phyloP scores from a whole-genome alignment of 495 filamentous ascomycete genomes.

The Geopyxis carbonaria region DNA sequence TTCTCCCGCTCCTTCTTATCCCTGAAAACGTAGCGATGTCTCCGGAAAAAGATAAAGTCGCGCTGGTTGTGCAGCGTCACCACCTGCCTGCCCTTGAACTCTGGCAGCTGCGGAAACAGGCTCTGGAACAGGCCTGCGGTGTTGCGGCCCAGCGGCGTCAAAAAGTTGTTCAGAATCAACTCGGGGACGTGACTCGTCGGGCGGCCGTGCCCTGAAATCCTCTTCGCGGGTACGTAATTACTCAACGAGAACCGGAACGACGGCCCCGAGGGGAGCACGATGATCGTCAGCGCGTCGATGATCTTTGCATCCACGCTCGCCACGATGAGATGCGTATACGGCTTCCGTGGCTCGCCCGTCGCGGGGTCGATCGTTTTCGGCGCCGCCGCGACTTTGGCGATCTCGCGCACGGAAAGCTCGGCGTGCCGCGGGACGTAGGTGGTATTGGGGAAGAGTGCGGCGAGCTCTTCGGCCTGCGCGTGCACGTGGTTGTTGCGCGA shows the following conservation, averaged over 20 bases:
- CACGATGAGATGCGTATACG: slow-evolving; percentile 61
- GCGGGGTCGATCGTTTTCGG: slow-evolving; percentile 29
- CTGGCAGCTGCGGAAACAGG: slow-evolving; percentile 67
- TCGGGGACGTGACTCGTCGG: slow-evolving; percentile 83
- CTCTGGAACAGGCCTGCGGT: slow-evolving; percentile 70
- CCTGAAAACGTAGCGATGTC: slow-evolving; percentile 83
- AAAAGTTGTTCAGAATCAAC: slow-evolving; percentile 87
- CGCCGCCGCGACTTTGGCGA: slow-evolving; percentile 65
- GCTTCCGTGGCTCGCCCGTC: slow-evolving; percentile 9
- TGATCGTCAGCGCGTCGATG: slow-evolving; percentile 56
- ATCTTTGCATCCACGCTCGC: slow-evolving; percentile 73
- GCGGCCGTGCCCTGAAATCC: slow-evolving; percentile 72
- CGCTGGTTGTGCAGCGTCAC: slow-evolving; percentile 89
- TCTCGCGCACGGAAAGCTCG: slow-evolving; percentile 80
- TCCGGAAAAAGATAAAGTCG: slow-evolving; percentile 77
- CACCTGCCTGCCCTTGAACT: slow-evolving; percentile 68
- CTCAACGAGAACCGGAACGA: slow-evolving; percentile 71
- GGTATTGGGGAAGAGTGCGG: slow-evolving; percentile 66
- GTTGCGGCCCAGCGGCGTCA: slow-evolving; percentile 79
- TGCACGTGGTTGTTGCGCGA: slow-evolving; percentile 71
- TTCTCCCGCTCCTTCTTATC: slow-evolving; percentile 76
- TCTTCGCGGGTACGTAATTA: slow-evolving; percentile 72
- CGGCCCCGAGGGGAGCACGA: slow-evolving; percentile 69
- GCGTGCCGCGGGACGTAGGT: slow-evolving; percentile 73
- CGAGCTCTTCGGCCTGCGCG: slow-evolving; percentile 58